A percentile compares a stretch with the other conserved stretches of the same genome.
Evolutionary conservation across 2,329 filamentous ascomycete species (phyloP).

Genomic region (Neonectria hederae): DNA sequence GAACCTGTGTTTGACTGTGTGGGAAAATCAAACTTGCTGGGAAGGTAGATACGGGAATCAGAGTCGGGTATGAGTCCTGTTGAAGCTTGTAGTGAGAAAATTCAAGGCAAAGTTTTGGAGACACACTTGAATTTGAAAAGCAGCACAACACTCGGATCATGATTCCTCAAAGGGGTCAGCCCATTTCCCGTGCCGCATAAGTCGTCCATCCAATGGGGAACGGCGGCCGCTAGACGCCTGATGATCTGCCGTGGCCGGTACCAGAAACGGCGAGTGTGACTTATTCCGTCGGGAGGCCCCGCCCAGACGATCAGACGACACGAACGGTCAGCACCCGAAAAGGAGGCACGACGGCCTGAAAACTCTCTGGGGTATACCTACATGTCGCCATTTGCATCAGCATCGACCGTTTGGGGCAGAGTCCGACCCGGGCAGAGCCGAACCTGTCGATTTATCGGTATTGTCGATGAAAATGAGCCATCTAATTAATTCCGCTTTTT

Average conservation of each 20-base stretch:
- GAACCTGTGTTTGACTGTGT: background rate
- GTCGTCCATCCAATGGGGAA: background rate
- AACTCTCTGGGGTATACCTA: background rate
- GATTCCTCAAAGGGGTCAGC: background rate
- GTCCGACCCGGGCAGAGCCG: slow-evolving; percentile 1
- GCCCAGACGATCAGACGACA: slow-evolving; percentile 17
- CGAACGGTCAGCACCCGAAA: slow-evolving; percentile 10
- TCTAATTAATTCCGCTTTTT: background rate
- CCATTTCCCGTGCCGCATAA: slow-evolving; percentile 13
- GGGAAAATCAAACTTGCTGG: background rate
- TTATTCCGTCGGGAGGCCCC: slow-evolving; percentile 20
- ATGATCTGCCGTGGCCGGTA: slow-evolving; percentile 10
- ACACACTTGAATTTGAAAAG: background rate
- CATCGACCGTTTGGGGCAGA: slow-evolving; percentile 3
- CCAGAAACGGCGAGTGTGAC: slow-evolving; percentile 6
- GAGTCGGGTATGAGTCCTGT: background rate
- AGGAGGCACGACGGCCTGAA: slow-evolving; percentile 5
- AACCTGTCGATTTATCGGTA: background rate
- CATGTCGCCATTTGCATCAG: background rate
- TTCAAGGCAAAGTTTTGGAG: background rate
- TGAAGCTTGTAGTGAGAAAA: background rate
- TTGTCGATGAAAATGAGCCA: background rate
- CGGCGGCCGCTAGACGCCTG: slow-evolving; percentile 13
- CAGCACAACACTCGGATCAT: background rate
- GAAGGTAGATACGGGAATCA: background rate